Conservation (phyloP, 2,329 filamentous ascomycete species). For the Venturia pyrina region DNA sequence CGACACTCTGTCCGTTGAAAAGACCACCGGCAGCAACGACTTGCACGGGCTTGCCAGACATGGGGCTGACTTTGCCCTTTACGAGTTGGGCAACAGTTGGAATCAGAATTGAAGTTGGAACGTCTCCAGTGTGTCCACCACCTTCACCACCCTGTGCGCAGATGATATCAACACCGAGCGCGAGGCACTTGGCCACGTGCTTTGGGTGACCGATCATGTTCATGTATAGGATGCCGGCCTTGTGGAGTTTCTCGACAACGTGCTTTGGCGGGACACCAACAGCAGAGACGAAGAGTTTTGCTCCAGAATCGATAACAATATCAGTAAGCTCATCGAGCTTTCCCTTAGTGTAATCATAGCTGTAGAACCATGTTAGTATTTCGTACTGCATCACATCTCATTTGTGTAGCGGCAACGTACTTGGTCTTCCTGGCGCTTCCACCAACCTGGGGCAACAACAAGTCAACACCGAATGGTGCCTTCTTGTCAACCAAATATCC, state of each 20-base stretch:
- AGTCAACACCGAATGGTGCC: conserved; percentile 88
- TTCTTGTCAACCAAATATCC: conserved; percentile 79
- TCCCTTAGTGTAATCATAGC: conserved; percentile 99
- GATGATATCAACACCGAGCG: conserved; percentile 83
- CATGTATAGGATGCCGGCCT: conserved; percentile 86
- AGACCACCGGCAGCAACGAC: conserved; percentile 45
- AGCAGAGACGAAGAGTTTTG: conserved; percentile 90
- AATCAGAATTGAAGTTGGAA: conserved; percentile 85
- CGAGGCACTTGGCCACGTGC: conserved; percentile 93
- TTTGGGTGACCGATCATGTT: conserved; percentile 99
- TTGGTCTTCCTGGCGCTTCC: conserved; percentile 94
- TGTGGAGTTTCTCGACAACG: conserved; percentile 85
- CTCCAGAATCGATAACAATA: conserved; percentile 85
- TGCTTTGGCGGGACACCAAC: conserved; percentile 85
- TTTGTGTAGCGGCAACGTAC: conserved; percentile 31
- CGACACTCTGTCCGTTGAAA: conserved; percentile 48
- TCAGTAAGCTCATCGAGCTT: conserved; percentile 86
- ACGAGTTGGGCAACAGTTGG: conserved; percentile 78
- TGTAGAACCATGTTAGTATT: conserved; percentile 29
- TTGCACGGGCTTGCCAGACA: conserved; percentile 80
- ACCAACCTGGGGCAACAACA: conserved; percentile 88
- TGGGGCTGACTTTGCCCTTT: conserved; percentile 70
- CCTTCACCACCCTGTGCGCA: conserved; percentile 98
- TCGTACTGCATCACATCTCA: background rate
- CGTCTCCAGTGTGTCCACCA: conserved; percentile 90